Evolutionary conservation across 805 yeast species (phyloP).

Genomic region (Sugiyamaella mastotermitis): DNA sequence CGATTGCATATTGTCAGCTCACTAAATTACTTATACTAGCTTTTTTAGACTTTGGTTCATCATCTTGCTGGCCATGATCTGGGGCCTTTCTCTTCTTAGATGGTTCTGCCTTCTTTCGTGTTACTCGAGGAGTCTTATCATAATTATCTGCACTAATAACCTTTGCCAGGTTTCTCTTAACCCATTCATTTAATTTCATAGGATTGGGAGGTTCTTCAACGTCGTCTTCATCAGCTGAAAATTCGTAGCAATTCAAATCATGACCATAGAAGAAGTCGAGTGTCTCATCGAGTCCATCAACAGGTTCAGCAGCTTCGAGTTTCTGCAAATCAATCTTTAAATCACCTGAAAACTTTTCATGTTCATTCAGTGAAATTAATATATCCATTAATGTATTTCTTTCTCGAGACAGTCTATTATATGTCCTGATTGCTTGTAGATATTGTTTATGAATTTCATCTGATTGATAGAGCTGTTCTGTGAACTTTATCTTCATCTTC

Average conservation of each 20-base stretch:
- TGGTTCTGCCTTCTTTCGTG: too few relatives aligned
- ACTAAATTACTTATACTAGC: too few relatives aligned
- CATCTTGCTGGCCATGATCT: too few relatives aligned
- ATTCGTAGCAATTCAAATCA: conserved; percentile 10
- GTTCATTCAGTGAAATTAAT: conserved; percentile 11
- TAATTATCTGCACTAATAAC: not conserved
- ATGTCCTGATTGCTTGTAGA: conserved; percentile 9
- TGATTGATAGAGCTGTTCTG: conserved; percentile 13
- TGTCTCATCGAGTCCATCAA: not conserved
- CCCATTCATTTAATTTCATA: conserved; percentile 17
- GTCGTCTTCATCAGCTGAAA: conserved; percentile 14
- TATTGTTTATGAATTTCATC: conserved; percentile 14
- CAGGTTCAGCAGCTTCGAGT: conserved; percentile 1
- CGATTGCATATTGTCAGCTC: too few relatives aligned
- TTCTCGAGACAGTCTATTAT: conserved; percentile 18
- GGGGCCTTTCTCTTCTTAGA: too few relatives aligned
- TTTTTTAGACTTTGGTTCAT: too few relatives aligned
- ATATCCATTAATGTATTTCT: conserved; percentile 14
- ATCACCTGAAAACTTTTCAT: conserved; percentile 7
- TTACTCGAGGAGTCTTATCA: too few relatives aligned
- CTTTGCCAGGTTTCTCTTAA: conserved; percentile 10
- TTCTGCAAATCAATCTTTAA: conserved; percentile 5
- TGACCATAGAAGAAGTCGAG: conserved; percentile 6
- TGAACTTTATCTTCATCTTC: conserved; percentile 16
- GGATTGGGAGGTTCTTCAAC: conserved; percentile 14